Conservation (phyloP, 768 basidiomycete species). For the Trametes sanguinea region DNA sequence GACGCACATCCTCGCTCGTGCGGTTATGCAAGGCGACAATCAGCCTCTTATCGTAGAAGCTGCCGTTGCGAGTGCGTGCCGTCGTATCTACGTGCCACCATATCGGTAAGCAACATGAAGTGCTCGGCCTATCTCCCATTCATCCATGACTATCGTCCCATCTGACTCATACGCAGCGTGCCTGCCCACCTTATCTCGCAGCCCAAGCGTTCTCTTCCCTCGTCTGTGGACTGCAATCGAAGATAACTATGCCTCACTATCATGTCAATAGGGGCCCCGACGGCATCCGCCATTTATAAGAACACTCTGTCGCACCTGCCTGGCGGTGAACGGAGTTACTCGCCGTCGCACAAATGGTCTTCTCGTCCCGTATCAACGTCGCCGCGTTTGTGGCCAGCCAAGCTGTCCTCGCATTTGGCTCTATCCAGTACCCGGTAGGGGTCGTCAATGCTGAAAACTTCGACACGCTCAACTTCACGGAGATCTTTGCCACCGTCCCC, state of each 20-base stretch:
- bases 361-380: conserved; percentile 10
- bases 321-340: not conserved
- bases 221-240: not conserved
- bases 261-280: conserved; percentile 5
- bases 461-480: conserved; percentile 19
- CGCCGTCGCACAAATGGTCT: conserved; percentile 7
- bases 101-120: not conserved
- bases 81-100: not conserved
- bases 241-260: conserved; percentile 6
- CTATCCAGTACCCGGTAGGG: conserved; percentile 17
- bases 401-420: conserved; percentile 3
- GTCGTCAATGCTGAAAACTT: conserved; percentile 4
- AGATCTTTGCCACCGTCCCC: conserved; percentile 13
- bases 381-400: conserved; percentile 5
- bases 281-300: conserved; percentile 3
- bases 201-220: conserved; percentile 6
- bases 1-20: no score
- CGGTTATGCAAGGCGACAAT: no score
- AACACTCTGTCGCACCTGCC: not conserved
- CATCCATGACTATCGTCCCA: not conserved
- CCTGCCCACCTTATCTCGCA: not conserved
- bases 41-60: no score
- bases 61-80: not conserved
- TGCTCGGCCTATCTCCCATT: not conserved
- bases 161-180: conserved; percentile 3